Base-by-base conservation (phyloP, 768 basidiomycete genomes). In the Exidia glandulosa region DNA sequence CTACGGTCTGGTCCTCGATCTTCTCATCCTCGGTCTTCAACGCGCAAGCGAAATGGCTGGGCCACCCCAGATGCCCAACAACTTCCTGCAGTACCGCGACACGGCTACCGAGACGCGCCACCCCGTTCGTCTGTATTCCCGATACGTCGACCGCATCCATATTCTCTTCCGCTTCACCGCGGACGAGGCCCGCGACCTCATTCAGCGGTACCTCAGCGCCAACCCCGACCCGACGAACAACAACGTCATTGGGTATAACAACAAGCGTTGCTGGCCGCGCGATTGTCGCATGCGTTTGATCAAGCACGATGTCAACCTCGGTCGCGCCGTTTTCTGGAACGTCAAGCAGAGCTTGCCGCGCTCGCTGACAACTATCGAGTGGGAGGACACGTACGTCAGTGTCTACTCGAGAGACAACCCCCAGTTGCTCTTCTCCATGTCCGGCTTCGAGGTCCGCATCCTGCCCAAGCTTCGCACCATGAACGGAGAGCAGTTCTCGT, bases 31-130 rank as follows among this genome's bases (percentile, higher is more conserved):
- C 36, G 96, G 96, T 62, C 80, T 99, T n/a, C 92, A 97, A 68
- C 86, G 96, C 50, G 96, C 96, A 2, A 95, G 92, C 66, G 96
- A 98, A 75, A 95, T 98, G 91, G 96, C 96, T 3, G 96, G 96
- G 2, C 96, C 96, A 2, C 94, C 95, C 1, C 88, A 93, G 68
- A 84, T 92, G 82, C 96, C 95, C 23, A 99, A 98, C 73, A 96
- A 96, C 71, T 98, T 98, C 84, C 74, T 98, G 63, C 96, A 98
- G 71, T 99, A 87, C 72, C 88, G 94, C 32, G 94, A 98, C 73
- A 90, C 89, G 4, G 81, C 90, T 1, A 96, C 95, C 1, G 96
- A 99, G 75, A 94, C 90, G 27, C 85, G 92, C 6, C 95, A 99
- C 68, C 96, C 96, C n/a, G 95, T 99, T 66, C 87, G 95, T 23